Conservation (phyloP, 2,329 filamentous ascomycete genomes). For the Grosmannia clavigera region DNA sequence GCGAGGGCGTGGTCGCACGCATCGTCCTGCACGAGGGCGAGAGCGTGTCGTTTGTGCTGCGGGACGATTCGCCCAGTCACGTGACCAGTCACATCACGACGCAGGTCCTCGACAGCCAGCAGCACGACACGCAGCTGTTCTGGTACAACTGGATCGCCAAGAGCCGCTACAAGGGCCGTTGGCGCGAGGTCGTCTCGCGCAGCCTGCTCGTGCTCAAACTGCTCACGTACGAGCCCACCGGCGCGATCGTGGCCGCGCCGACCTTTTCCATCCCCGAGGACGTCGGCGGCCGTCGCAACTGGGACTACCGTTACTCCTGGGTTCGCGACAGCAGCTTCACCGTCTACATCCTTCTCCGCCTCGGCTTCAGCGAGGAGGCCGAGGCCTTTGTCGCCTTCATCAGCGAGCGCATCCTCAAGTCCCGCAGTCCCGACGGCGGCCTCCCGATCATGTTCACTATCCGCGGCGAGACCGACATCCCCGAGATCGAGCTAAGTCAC, state of each 20-base stretch:
- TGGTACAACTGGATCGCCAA: conserved; percentile 65
- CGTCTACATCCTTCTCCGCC: conserved; percentile 62
- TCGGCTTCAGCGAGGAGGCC: conserved; percentile 64
- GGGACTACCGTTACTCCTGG: conserved; percentile 70
- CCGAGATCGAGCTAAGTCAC: conserved; percentile 55
- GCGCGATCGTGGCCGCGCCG: conserved; percentile 63
- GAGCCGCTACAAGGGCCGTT: conserved; percentile 58
- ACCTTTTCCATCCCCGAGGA: conserved; percentile 69
- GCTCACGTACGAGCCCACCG: conserved; percentile 66
- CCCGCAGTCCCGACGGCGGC: conserved; percentile 45
- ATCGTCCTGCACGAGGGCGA: conserved; percentile 54
- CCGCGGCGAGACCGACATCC: conserved; percentile 60
- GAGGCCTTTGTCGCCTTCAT: conserved; percentile 73
- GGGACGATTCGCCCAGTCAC: conserved; percentile 47
- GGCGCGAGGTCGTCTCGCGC: conserved; percentile 57
- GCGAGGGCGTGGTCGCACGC: conserved; percentile 50
- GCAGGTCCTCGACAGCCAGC: conserved; percentile 44
- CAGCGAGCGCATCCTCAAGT: conserved; percentile 53
- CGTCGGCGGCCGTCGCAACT: conserved; percentile 53
- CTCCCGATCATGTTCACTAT: conserved; percentile 78
- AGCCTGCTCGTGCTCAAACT: conserved; percentile 66
- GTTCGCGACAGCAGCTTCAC: conserved; percentile 67
- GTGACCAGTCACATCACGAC: conserved; percentile 46
- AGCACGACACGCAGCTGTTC: conserved; percentile 57
- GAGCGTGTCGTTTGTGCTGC: conserved; percentile 55